A percentile compares a stretch with the other conserved stretches of the same genome.
Conservation (phyloP, 805 yeast species). For the Candida ulmi region DNA sequence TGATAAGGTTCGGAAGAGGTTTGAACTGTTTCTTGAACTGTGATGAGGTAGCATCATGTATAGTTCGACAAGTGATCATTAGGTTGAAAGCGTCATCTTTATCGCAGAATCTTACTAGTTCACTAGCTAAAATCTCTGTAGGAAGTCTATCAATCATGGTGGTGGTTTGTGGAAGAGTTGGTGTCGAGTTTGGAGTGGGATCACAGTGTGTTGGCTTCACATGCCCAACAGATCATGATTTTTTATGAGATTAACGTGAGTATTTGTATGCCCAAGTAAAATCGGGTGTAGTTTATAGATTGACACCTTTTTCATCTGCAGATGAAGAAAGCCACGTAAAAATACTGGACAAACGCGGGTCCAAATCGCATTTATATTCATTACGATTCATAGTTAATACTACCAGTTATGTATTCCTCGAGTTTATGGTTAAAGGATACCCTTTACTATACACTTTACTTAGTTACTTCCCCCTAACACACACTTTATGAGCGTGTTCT, state of each 20-base stretch:
- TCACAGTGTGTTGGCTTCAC: no score
- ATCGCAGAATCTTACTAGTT: conserved; percentile 11
- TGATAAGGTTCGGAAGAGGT: conserved; percentile 11
- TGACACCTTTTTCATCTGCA: neutral
- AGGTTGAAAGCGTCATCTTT: conserved; percentile 15
- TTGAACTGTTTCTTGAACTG: conserved; percentile 7
- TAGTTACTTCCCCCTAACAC: no score
- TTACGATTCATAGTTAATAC: no score
- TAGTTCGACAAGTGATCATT: conserved; percentile 16
- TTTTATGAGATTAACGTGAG: neutral
- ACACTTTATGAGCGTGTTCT: no score
- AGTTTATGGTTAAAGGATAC: no score
- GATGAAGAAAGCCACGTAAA: neutral
- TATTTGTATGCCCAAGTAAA: neutral
- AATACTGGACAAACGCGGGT: neutral
- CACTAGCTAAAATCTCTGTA: conserved; percentile 15
- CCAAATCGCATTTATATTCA: no score
- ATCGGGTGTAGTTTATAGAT: neutral
- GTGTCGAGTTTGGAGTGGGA: no score
- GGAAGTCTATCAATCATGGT: conserved; percentile 20
- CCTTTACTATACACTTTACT: no score
- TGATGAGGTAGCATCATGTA: conserved; percentile 13
- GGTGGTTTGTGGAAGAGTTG: no score
- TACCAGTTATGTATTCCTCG: no score
- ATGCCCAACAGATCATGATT: no score